These are phyloP conservation scores for Chytriomyces sp. DNA, from an alignment of 192 early-diverging fungal species.

Conservation along the genomic window DNA sequence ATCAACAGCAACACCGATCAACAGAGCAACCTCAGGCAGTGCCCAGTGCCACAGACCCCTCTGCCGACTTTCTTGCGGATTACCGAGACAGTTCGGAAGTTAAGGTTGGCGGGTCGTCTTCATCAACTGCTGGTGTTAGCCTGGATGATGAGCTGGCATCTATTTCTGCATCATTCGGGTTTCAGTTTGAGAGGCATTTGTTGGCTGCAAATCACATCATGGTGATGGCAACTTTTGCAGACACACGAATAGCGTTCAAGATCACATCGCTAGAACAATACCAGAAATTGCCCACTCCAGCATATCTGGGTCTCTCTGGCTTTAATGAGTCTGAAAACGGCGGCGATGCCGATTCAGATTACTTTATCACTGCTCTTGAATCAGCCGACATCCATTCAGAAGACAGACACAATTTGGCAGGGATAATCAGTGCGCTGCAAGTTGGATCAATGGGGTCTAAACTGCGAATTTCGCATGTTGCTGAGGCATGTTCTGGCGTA, in stretches of 20 bases:
- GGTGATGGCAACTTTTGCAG: conserved; percentile 17
- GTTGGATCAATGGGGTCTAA: not conserved
- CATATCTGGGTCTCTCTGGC: conserved; percentile 1
- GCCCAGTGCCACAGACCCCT: no score
- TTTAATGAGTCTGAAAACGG: not conserved
- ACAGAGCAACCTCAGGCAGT: no score
- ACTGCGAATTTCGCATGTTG: not conserved
- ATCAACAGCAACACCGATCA: not conserved
- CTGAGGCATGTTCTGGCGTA: not conserved
- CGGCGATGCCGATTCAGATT: not conserved
- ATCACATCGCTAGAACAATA: conserved; percentile 1
- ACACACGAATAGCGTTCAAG: conserved; percentile 8
- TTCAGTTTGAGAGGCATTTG: conserved; percentile 6
- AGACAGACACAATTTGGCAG: not conserved
- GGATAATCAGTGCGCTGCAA: not conserved
- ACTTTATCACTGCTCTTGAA: not conserved
- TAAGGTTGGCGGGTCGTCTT: no score
- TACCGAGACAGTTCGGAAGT: no score
- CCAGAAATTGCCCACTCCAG: conserved; percentile 6
- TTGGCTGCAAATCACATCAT: not conserved
- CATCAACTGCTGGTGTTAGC: not conserved
- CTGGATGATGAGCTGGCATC: conserved; percentile 18
- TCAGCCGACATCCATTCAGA: not conserved
- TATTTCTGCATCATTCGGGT: not conserved
- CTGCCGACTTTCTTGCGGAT: no score